phyloP scores from a whole-genome alignment of 176 grass and related monocot species.

The Bromus sterilis region DNA sequence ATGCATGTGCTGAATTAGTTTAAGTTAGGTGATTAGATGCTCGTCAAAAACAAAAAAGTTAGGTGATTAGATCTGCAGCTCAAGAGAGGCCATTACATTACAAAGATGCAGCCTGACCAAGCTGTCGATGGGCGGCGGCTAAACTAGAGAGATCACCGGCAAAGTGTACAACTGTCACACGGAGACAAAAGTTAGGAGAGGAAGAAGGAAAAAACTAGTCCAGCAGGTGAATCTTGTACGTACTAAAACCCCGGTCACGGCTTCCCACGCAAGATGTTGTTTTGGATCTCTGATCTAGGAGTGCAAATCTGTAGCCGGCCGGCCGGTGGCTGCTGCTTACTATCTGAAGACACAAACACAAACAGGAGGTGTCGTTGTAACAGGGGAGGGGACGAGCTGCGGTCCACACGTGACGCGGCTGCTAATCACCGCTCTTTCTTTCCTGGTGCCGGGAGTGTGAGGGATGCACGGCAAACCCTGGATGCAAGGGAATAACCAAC shows the following conservation, averaged over 20 bases:
- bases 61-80: neutral
- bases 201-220: neutral
- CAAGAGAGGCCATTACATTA: neutral
- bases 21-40: neutral
- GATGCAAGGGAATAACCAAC: neutral
- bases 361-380: neutral
- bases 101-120: neutral
- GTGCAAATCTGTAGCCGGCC: neutral
- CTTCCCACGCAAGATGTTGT: neutral
- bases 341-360: neutral
- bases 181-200: neutral
- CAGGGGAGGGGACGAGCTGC: neutral
- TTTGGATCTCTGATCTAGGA: neutral
- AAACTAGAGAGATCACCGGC: neutral
- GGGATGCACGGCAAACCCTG: neutral
- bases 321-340: neutral
- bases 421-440: neutral
- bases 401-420: neutral
- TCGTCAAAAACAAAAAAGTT: too few species aligned
- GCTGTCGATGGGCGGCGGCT: neutral
- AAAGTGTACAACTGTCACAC: neutral
- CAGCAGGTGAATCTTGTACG: constrained; percentile 7
- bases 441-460: neutral
- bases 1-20: neutral
- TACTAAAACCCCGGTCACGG: neutral